phyloP scores from a whole-genome alignment of 768 basidiomycete genomes.

The Leucocoprinus birnbaumii region DNA sequence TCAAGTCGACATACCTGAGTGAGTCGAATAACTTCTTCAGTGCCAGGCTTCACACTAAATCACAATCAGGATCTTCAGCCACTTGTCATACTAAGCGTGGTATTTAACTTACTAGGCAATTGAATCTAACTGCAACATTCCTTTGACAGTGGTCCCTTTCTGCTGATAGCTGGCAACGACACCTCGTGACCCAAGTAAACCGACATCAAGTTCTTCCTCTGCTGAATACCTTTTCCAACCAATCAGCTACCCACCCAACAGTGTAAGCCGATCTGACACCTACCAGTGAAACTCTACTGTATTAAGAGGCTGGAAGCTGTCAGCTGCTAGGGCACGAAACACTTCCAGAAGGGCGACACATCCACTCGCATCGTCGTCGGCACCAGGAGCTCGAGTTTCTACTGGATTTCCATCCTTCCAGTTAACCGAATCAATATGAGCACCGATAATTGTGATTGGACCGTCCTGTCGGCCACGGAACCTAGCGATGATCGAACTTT shows the following conservation, averaged over 20 bases:
- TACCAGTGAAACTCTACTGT: slow-evolving; percentile 45
- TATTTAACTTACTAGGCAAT: slow-evolving; percentile 29
- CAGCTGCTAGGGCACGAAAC: slow-evolving; percentile 31
- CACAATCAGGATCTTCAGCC: slow-evolving; percentile 9
- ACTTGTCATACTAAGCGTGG: too few species aligned
- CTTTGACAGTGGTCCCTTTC: slow-evolving; percentile 36
- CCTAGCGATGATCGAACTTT: slow-evolving; percentile 30
- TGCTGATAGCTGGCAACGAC: slow-evolving; percentile 46
- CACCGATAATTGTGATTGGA: slow-evolving; percentile 33
- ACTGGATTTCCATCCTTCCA: slow-evolving; percentile 19
- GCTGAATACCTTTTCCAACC: slow-evolving; percentile 31
- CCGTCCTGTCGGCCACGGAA: slow-evolving; percentile 24
- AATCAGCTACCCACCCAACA: too few species aligned
- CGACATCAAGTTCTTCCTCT: slow-evolving; percentile 30
- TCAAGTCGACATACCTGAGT: slow-evolving; percentile 21
- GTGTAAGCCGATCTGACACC: too few species aligned
- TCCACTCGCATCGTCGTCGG: slow-evolving; percentile 46
- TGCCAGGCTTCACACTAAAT: slow-evolving; percentile 42
- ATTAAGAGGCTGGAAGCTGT: slow-evolving; percentile 31
- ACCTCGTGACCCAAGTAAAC: slow-evolving; percentile 46
- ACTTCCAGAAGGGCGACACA: slow-evolving; percentile 38
- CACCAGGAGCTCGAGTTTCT: slow-evolving; percentile 39
- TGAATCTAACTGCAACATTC: slow-evolving; percentile 43
- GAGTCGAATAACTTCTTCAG: slow-evolving; percentile 32
- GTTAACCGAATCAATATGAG: slow-evolving; percentile 39